Percentiles rank a stretch among this genome's conserved stretches.
Evolutionary conservation across 2,329 filamentous ascomycete genomes (phyloP).

Genomic region (Pseudogymnoascus sp.): DNA sequence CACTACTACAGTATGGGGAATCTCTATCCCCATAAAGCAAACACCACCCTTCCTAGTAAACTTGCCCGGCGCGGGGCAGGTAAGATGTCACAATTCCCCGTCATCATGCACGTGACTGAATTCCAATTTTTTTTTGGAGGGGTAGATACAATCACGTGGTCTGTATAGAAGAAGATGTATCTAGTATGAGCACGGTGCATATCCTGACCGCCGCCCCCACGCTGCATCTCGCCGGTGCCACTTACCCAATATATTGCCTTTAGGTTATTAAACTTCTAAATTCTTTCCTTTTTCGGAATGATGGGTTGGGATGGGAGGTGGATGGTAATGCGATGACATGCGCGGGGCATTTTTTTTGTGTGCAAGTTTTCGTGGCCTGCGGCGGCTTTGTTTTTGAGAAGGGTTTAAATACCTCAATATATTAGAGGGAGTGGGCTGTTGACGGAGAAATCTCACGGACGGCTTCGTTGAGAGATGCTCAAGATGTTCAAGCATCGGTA

Average conservation of each 20-base stretch:
- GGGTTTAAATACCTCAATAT: not conserved
- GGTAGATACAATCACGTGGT: not conserved
- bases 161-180: no score
- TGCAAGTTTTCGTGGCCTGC: no score
- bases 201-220: not conserved
- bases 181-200: not conserved
- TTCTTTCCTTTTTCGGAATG: not conserved
- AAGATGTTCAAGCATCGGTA: no score
- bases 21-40: not conserved
- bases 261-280: not conserved
- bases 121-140: not conserved
- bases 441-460: no score
- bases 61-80: not conserved
- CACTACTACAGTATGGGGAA: no score
- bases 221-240: constrained; percentile 13
- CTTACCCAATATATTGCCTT: constrained; percentile 13
- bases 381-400: no score
- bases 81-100: not conserved
- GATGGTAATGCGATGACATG: not conserved
- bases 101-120: not conserved
- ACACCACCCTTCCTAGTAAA: not conserved
- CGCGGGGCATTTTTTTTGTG: no score
- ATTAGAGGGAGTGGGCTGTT: not conserved
- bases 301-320: not conserved
- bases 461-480: no score